phyloP scores from a whole-genome alignment of 345 rosid species.

The Cardiospermum halicacabum region DNA sequence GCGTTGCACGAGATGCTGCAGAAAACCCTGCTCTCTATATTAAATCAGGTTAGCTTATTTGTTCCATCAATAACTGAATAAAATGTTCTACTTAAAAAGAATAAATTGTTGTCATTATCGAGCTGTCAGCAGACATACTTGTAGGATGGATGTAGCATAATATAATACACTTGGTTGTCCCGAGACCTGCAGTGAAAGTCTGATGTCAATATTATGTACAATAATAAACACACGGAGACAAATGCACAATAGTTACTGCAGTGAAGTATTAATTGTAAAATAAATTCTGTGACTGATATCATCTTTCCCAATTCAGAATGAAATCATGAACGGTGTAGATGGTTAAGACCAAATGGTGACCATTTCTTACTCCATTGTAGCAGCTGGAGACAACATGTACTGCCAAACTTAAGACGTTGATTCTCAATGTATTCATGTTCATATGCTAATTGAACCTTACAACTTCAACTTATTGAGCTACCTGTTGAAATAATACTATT shows the following conservation, averaged over 20 bases:
- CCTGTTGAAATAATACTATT: constrained; percentile 95
- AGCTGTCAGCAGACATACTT: constrained; percentile 42
- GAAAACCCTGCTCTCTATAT: constrained; percentile 90
- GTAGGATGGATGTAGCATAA: constrained; percentile 84
- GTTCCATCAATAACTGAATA: background rate
- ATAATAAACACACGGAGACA: too few species aligned
- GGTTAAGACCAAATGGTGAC: background rate
- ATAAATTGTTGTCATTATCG: background rate
- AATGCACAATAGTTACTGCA: background rate
- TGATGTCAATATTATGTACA: constrained; percentile 1
- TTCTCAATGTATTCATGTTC: background rate
- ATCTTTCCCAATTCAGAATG: background rate
- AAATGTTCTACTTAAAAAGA: constrained; percentile 12
- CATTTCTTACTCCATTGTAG: too few species aligned
- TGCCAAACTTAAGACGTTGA: too few species aligned
- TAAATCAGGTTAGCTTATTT: constrained; percentile 13
- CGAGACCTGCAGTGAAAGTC: constrained; percentile 64
- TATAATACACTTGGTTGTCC: constrained; percentile 98
- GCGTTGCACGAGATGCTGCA: constrained; percentile 92
- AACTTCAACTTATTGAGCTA: constrained; percentile 16
- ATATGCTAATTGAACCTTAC: background rate
- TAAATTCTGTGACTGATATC: background rate
- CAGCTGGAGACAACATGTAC: too few species aligned
- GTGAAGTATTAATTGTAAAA: background rate
- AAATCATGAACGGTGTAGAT: background rate